Base-by-base conservation (phyloP, 1,284 basidiomycete species). In the Irpex rosettiformis region DNA sequence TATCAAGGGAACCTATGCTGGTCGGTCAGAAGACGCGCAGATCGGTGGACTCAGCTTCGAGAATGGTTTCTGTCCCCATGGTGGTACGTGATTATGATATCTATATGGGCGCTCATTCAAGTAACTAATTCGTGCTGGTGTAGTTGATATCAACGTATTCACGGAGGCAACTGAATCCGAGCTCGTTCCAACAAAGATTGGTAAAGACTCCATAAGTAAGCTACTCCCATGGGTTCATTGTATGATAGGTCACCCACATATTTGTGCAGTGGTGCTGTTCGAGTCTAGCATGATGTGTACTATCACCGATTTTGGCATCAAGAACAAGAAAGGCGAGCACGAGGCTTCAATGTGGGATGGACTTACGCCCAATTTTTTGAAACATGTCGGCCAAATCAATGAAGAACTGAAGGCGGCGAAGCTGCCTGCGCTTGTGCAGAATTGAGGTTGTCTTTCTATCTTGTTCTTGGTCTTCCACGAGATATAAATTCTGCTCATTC, bases 271-370 rank as follows among this genome's bases (percentile, higher is more conserved):
- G 10, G 83, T 85, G 70, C 85, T 87, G 84, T 83, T 87, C 61
- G 85, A 86, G 68, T 79, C 83, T 2, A 81, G 79, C 63, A 79
- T 84, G 76, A 79, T 80, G 70, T 78, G 85, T 61, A 83, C 81
- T 0, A 73, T 87, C 42, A 84, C 84, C 3, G 85, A 86, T 61
- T 87, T 75, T 63, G 84, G 84, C 3, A 82, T 84, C 75, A 79
- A 84, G 55, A 72, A 79, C 24, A 82, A 81, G 13, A 82, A 80
- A 56, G 73, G 84, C 13, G 81, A 78, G 61, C 81, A 82, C 66
- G 80, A 82, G 61, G 81, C 80, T 40, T 78, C 77, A 69, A 84
- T 85, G 80, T 87, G 83, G 84, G 80, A 86, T 57, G 69, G 79
- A 57, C 71, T 86, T 57, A 79, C 78, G 64, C 80, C 74, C 2